These are phyloP conservation scores for Diaporthe aspalathi DNA, from an alignment of 2,329 filamentous ascomycete species.

Conservation along the genomic window DNA sequence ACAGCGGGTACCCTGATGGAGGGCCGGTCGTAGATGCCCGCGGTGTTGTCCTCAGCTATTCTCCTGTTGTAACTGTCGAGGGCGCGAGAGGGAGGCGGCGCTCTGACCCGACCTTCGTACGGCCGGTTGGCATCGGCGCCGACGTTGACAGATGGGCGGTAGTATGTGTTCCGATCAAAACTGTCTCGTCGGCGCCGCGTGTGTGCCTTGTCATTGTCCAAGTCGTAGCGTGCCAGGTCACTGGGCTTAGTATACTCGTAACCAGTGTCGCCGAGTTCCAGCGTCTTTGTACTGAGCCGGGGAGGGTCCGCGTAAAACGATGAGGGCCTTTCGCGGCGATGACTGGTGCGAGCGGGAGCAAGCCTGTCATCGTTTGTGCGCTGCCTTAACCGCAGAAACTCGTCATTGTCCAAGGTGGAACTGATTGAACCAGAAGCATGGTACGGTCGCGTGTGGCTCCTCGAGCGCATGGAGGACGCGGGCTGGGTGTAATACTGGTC, in stretches of 20 bases:
- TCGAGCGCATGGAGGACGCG: constrained; percentile 66
- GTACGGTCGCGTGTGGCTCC: constrained; percentile 52
- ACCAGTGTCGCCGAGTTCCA: constrained; percentile 68
- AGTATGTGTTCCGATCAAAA: constrained; percentile 62
- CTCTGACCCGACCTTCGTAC: constrained; percentile 55
- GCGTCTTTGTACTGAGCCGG: constrained; percentile 56
- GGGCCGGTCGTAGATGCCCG: constrained; percentile 59
- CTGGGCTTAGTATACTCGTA: constrained; percentile 74
- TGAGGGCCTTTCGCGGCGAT: constrained; percentile 59
- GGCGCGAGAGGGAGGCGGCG: constrained; percentile 75
- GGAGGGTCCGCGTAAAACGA: constrained; percentile 58
- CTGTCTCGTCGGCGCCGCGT: constrained; percentile 63
- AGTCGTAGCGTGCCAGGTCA: constrained; percentile 70
- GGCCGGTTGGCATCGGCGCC: constrained; percentile 58
- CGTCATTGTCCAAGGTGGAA: constrained; percentile 62
- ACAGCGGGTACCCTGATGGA: constrained; percentile 60
- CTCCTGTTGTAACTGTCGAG: constrained; percentile 74
- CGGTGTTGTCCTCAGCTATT: constrained; percentile 46
- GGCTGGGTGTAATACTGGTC: constrained; percentile 65
- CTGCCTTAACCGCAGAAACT: constrained; percentile 62
- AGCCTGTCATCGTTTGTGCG: constrained; percentile 58
- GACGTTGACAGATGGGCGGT: constrained; percentile 65
- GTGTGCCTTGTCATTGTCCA: constrained; percentile 62
- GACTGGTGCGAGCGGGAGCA: constrained; percentile 54
- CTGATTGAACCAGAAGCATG: constrained; percentile 53